These are phyloP conservation scores for Breviolum minutum DNA, from an alignment of 73 alveolate species.

Conservation along the genomic window DNA sequence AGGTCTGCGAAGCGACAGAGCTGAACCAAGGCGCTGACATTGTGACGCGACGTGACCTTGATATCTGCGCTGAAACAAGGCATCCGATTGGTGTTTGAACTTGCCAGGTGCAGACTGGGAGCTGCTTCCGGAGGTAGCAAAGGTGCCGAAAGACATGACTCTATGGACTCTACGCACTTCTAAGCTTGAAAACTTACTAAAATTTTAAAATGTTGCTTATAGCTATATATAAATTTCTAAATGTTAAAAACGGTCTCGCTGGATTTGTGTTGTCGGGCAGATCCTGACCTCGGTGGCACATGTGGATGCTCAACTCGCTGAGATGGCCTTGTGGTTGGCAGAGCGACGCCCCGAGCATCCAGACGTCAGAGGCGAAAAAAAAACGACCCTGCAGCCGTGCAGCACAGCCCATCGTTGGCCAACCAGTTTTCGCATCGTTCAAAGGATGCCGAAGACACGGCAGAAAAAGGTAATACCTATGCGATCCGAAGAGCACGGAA, in stretches of 20 bases:
- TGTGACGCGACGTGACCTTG: no score
- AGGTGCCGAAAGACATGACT: background rate
- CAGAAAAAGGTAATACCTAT: no score
- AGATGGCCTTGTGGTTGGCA: conserved; percentile 16
- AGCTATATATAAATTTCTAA: no score
- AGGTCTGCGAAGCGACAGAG: conserved; percentile 27
- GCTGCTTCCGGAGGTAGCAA: conserved; percentile 33
- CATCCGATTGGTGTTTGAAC: background rate
- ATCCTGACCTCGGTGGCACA: conserved; percentile 63
- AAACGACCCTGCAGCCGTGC: no score
- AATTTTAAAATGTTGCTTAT: no score
- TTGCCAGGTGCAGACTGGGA: background rate
- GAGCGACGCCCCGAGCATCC: background rate
- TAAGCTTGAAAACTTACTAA: no score
- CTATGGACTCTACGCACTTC: background rate
- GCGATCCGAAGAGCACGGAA: no score
- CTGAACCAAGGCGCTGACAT: background rate
- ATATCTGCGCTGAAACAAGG: background rate
- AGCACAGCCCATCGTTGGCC: no score
- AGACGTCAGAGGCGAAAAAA: no score
- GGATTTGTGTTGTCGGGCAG: background rate
- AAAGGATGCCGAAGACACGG: no score
- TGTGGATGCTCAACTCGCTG: conserved; percentile 59
- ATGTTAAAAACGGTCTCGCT: no score
- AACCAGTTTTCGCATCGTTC: no score